These are phyloP conservation scores for Naganishia onofrii DNA, from an alignment of 768 basidiomycete species.

Conservation along the genomic window DNA sequence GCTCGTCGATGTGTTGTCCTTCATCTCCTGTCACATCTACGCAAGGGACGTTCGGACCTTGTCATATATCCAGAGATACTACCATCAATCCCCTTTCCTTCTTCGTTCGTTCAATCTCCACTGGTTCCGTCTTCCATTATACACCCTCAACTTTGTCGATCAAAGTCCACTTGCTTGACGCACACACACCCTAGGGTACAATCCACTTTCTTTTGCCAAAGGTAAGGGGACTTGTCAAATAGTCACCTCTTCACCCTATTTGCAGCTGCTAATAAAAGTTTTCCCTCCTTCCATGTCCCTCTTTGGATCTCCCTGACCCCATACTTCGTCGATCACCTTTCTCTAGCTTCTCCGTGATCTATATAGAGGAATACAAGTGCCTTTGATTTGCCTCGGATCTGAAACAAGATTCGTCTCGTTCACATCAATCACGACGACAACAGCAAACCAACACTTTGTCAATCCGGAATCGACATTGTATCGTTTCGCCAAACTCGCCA, in stretches of 20 bases:
- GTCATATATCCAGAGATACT: background rate
- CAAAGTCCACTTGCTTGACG: conserved; percentile 16
- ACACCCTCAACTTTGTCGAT: conserved; percentile 15
- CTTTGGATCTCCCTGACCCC: background rate
- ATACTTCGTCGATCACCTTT: background rate
- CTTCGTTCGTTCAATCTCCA: background rate
- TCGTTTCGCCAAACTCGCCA: background rate
- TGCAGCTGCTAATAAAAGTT: background rate
- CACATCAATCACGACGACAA: background rate
- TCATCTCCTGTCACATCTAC: no score
- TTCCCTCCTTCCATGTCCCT: background rate
- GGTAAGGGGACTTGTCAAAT: background rate
- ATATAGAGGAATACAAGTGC: conserved; percentile 5
- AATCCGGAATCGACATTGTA: conserved; percentile 18
- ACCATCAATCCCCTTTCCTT: background rate
- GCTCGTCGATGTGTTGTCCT: no score
- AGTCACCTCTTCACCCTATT: background rate
- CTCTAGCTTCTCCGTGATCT: background rate
- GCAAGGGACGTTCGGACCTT: background rate
- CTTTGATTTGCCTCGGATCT: background rate
- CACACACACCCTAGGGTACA: conserved; percentile 16
- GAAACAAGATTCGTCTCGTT: background rate
- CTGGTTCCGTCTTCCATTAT: no score
- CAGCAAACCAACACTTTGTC: conserved; percentile 2
- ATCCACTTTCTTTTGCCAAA: background rate